Evolutionary conservation across 2,329 filamentous ascomycete genomes (phyloP).

Genomic region (Sphaerulina musiva): DNA sequence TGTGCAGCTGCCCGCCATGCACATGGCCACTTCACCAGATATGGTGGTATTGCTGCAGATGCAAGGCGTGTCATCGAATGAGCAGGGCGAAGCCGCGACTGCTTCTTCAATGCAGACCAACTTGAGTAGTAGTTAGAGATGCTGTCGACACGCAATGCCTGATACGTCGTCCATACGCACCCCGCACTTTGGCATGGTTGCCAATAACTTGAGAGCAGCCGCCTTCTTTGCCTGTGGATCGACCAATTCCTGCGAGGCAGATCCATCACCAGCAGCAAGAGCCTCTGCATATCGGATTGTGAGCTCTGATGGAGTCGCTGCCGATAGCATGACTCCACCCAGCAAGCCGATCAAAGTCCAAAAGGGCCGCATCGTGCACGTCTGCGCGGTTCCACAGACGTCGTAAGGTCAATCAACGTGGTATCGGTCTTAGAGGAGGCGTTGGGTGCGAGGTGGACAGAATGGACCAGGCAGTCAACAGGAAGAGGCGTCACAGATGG

Average conservation of each 20-base stretch:
- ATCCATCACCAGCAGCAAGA: neutral
- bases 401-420: neutral
- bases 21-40: neutral
- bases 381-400: neutral
- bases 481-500: no score
- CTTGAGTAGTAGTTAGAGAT: slow-evolving; percentile 1
- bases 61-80: slow-evolving; percentile 4
- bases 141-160: neutral
- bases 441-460: neutral
- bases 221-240: slow-evolving; percentile 6
- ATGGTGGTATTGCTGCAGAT: slow-evolving; percentile 9
- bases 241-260: neutral
- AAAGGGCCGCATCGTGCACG: neutral
- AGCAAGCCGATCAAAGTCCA: neutral
- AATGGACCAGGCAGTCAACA: neutral
- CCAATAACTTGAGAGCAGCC: slow-evolving; percentile 6
- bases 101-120: slow-evolving; percentile 3
- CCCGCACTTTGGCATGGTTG: slow-evolving; percentile 10
- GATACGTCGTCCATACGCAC: neutral
- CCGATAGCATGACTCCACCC: neutral
- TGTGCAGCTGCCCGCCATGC: slow-evolving; percentile 4
- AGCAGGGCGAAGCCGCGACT: slow-evolving; percentile 3
- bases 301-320: neutral
- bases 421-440: neutral
- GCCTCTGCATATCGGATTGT: neutral